Evolutionary conservation across 225 moss, liverwort and hornwort genomes (phyloP), one percentile per base, ranked within the genome.

Genomic region (Pseudisothecium myosuroides): DNA sequence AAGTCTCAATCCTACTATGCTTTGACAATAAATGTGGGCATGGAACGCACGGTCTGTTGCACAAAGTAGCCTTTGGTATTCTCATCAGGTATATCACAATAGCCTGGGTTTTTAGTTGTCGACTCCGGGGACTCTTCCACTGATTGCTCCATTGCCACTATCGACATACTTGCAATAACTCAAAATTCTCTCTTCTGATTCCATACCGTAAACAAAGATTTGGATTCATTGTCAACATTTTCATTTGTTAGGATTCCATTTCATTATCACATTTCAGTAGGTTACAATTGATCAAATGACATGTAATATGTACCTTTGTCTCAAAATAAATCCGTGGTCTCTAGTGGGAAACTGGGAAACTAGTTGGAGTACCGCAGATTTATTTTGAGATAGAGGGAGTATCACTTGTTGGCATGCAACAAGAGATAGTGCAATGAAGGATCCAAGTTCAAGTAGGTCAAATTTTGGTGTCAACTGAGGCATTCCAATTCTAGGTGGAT

Each of bases 11-110:
- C 5, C 8, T 26, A 93, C 93, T 74, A 89, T 93, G 87, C 94
- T 96, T 81, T 97, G 37, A 1, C 23, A 20, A 34, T 11, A 21
- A 7, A 37, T 29, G 47, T 18, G 1, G 45, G 31, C 0, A 47
- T 11, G 7, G 19, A 47, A 49, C 1, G 0, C 1, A 37, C 16
- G 0, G 0, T 78, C 0, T 78, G 16, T 0, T 56, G 26, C 2
- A 55, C 41, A 88, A 91, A 89, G 61, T 92, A 97, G 49, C 93
- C 87, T 82, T 91, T 95, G 62, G 94, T 96, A 54, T 88, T 88
- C 60, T 91, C 93, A 88, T 93, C 87, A 10, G 66, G 92, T 60
- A 14, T 61, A 82, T 94, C 93, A 39, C 90, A 91, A 50, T 95
- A 89, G 60, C 96, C 93, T 2, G 92, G 91, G 76, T 94, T 96